phyloP scores from a whole-genome alignment of 148 eudicot genomes.

The Rheum nobile region DNA sequence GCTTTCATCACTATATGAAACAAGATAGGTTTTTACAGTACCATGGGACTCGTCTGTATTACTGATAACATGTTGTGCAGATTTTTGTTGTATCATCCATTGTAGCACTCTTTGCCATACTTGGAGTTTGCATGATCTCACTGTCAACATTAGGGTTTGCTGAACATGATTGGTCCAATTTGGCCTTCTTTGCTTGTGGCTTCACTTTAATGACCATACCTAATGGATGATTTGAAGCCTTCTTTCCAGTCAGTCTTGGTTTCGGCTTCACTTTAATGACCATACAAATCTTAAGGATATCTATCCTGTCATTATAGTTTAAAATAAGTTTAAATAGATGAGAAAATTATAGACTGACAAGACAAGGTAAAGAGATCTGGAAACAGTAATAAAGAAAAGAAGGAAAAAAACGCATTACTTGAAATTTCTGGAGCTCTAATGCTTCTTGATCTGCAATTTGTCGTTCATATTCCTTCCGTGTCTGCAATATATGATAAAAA shows the following conservation, averaged over 20 bases:
- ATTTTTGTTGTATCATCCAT: no score
- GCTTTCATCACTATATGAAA: no score
- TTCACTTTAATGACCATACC: no score
- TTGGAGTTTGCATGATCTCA: neutral
- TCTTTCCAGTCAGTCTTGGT: no score
- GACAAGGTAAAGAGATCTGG: neutral
- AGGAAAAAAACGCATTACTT: constrained; percentile 25
- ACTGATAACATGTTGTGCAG: no score
- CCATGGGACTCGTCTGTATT: constrained; percentile 6
- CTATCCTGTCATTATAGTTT: neutral
- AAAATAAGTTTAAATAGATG: no score
- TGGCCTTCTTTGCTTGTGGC: no score
- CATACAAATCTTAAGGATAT: constrained; percentile 14
- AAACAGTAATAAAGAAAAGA: neutral
- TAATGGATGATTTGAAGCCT: no score
- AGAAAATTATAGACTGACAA: neutral
- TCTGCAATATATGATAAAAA: constrained; percentile 16
- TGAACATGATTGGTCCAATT: constrained; percentile 22
- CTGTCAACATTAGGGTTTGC: constrained; percentile 10
- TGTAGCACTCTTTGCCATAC: constrained; percentile 9
- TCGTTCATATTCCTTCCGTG: constrained; percentile 65
- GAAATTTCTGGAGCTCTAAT: constrained; percentile 59
- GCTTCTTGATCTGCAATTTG: constrained; percentile 81
- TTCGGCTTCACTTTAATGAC: constrained; percentile 62
- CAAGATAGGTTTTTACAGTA: constrained; percentile 15